Percentiles rank a stretch among this genome's conserved stretches.
Evolutionary conservation across 78 protist genomes (phyloP).

Genomic region (Thecamonas trahens): DNA sequence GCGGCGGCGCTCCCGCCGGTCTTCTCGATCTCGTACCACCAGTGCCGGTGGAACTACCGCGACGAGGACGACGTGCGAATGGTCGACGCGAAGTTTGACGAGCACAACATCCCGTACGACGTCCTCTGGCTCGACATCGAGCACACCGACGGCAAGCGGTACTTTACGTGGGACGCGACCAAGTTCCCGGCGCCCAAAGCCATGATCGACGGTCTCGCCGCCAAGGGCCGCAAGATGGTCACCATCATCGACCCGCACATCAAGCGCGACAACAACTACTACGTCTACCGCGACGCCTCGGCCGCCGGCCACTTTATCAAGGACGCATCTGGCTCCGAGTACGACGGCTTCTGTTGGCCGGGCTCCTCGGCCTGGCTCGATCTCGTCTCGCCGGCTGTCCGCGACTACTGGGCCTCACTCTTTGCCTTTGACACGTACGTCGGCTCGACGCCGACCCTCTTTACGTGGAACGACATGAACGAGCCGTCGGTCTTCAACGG

Average conservation of each 20-base stretch:
- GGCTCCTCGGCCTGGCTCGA: slow-evolving; percentile 76
- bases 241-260: slow-evolving; percentile 98
- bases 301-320: slow-evolving; percentile 65
- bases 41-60: slow-evolving; percentile 98
- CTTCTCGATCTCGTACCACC: slow-evolving; percentile 94
- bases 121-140: slow-evolving; percentile 99
- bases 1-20: slow-evolving; percentile 71
- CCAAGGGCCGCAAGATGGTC: slow-evolving; percentile 63
- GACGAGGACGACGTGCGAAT: slow-evolving; percentile 46
- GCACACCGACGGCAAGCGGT: slow-evolving; percentile 95
- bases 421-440: slow-evolving; percentile 60
- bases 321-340: slow-evolving; percentile 56
- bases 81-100: slow-evolving; percentile 76
- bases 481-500: slow-evolving; percentile 96
- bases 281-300: slow-evolving; percentile 75
- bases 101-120: slow-evolving; percentile 89
- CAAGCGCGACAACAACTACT: slow-evolving; percentile 66
- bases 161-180: slow-evolving; percentile 94
- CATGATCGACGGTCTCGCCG: slow-evolving; percentile 57
- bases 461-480: slow-evolving; percentile 99
- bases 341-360: slow-evolving; percentile 97
- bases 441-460: slow-evolving; percentile 73
- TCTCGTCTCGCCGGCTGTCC: slow-evolving; percentile 62
- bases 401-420: slow-evolving; percentile 86
- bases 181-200: slow-evolving; percentile 82